Conservation (phyloP, 192 early-diverging fungal genomes). For the Coemansia sp. region DNA sequence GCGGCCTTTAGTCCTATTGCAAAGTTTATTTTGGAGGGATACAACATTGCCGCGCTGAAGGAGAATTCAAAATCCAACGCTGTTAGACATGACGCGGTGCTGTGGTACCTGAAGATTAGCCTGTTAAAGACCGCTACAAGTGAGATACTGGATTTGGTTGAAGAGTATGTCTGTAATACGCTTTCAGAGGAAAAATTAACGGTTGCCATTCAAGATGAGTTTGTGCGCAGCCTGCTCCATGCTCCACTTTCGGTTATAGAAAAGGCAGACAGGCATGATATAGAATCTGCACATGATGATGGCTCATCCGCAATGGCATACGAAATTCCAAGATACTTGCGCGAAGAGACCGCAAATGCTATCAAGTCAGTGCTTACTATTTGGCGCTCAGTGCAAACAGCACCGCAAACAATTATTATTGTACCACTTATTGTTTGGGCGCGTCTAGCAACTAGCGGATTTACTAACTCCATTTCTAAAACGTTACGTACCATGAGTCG, state of each 20-base stretch:
- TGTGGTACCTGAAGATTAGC: background rate
- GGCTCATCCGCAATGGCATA: background rate
- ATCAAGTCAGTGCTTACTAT: background rate
- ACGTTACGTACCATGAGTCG: background rate
- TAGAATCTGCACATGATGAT: background rate
- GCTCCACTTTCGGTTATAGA: constrained; percentile 8
- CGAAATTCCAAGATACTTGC: background rate
- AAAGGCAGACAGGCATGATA: constrained; percentile 1
- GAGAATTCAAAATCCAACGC: background rate
- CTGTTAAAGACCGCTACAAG: background rate
- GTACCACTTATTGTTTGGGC: constrained; percentile 22
- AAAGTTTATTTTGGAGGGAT: constrained; percentile 30
- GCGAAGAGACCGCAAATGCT: background rate
- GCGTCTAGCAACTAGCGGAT: background rate
- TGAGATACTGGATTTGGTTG: background rate
- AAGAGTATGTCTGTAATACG: background rate
- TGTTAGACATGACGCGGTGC: background rate
- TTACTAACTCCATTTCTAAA: background rate
- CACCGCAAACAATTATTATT: constrained; percentile 21
- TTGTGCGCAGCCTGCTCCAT: constrained; percentile 1
- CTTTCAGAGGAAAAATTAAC: background rate
- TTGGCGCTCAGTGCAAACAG: background rate
- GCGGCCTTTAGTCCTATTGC: constrained; percentile 3
- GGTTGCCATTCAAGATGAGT: background rate
- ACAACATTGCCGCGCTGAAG: constrained; percentile 4